phyloP scores from a whole-genome alignment of 1,139 yeast species.

The Yamadazyma triangularis region DNA sequence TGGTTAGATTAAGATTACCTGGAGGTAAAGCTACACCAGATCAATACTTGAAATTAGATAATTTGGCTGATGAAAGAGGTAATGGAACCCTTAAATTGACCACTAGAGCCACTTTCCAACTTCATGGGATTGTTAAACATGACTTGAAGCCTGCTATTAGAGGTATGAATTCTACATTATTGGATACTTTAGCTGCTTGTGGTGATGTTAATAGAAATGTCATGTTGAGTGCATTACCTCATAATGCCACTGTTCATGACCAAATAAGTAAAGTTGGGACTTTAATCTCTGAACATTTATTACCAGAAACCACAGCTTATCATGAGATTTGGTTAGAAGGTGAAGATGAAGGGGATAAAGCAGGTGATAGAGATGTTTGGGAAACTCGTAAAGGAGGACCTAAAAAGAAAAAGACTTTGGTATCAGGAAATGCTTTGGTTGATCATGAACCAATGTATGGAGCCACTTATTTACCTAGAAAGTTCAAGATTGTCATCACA shows the following conservation, averaged over 20 bases:
- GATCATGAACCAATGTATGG: slow-evolving; percentile 89
- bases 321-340: slow-evolving; percentile 97
- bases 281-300: slow-evolving; percentile 70
- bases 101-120: slow-evolving; percentile 95
- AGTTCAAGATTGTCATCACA: slow-evolving; percentile 90
- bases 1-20: slow-evolving; percentile 95
- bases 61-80: slow-evolving; percentile 78
- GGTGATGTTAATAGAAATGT: slow-evolving; percentile 98
- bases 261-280: slow-evolving; percentile 66
- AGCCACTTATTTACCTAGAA: slow-evolving; percentile 86
- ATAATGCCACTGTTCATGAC: slow-evolving; percentile 73
- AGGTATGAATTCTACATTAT: slow-evolving; percentile 83
- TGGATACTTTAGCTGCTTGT: slow-evolving; percentile 97
- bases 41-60: slow-evolving; percentile 86
- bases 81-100: slow-evolving; percentile 93
- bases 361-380: slow-evolving; percentile 67
- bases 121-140: slow-evolving; percentile 92
- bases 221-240: slow-evolving; percentile 84
- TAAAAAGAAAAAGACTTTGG: slow-evolving; percentile 69
- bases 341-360: slow-evolving; percentile 66
- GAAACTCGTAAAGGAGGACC: slow-evolving; percentile 76
- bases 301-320: slow-evolving; percentile 92
- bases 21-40: slow-evolving; percentile 87
- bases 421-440: slow-evolving; percentile 82
- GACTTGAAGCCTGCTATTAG: slow-evolving; percentile 86